These are phyloP conservation scores for Drosera spatulata DNA, from an alignment of 179 eudicot genomes.

Conservation along the genomic window DNA sequence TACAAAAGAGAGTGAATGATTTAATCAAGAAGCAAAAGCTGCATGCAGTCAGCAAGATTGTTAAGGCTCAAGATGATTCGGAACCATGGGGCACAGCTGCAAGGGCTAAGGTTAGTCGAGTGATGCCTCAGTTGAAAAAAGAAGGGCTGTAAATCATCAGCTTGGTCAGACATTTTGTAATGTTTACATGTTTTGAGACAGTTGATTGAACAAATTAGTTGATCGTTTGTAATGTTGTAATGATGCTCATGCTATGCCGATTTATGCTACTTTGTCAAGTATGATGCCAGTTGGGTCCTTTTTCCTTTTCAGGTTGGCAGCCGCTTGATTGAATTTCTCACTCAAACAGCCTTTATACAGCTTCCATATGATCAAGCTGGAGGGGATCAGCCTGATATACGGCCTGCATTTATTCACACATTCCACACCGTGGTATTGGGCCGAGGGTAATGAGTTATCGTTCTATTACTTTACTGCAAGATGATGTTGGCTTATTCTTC, in stretches of 20 bases:
- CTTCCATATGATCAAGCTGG: slow-evolving; percentile 52
- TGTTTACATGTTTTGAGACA: slow-evolving; percentile 83
- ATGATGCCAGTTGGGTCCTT: too few relatives aligned
- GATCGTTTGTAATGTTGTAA: too few relatives aligned
- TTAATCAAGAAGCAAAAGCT: slow-evolving; percentile 80
- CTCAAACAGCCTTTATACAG: slow-evolving; percentile 79
- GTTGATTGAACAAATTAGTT: slow-evolving; percentile 77
- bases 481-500: background rate
- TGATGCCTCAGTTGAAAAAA: background rate
- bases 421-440: slow-evolving; percentile 33
- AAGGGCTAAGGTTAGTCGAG: slow-evolving; percentile 61
- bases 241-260: slow-evolving; percentile 72
- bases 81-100: slow-evolving; percentile 80
- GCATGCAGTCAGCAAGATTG: slow-evolving; percentile 38
- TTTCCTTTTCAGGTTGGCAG: slow-evolving; percentile 60
- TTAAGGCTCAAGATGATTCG: slow-evolving; percentile 46
- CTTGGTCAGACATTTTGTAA: slow-evolving; percentile 3
- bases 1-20: slow-evolving; percentile 43
- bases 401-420: slow-evolving; percentile 84
- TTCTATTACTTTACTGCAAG: slow-evolving; percentile 30
- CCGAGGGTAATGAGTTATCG: too few relatives aligned
- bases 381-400: slow-evolving; percentile 72
- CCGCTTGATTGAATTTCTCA: slow-evolving; percentile 65
- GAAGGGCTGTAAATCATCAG: too few relatives aligned
- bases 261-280: too few relatives aligned